Base-by-base conservation (phyloP, 2,329 filamentous ascomycete species). In the Aspergillus jensenii region DNA sequence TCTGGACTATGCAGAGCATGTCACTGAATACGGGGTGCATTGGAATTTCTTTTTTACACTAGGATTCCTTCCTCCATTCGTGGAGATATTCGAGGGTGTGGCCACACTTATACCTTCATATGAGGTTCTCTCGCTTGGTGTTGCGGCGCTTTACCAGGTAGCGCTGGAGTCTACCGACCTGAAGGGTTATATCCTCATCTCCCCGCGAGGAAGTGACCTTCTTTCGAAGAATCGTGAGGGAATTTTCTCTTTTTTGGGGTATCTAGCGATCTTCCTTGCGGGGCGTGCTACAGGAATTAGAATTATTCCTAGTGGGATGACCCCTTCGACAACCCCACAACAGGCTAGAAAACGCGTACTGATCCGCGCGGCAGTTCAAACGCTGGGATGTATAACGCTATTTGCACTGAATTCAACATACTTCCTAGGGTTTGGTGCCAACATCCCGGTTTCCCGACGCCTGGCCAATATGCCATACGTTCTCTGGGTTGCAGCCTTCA, bases 41-140 rank as follows among this genome's bases (percentile, higher is more conserved):
- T 99, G 95, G 95, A 99, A 99, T 75, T 99, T 99, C 76, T 99
- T 99, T 82, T 98, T 98, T 77, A 99, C 95, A 0, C 81, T 99
- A 9, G 93, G 87, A 6, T 84, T 97, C 48, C 78, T 99, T 23
- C 91, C 93, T 0, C 93, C 93, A 0, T 96, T 96, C 68, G 87
- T 96, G 52, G 92, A 93, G 27, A 73, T 95, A 0, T 90, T 93
- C 60, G 90, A 96, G 71, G 84, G 89, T 1, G 78, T 87, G 0
- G 84, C 93, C 58, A 80, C 82, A 15, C 69, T 89, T 55, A 76
- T 96, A 4, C 90, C 90, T 3, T 93, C 90, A 1, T 93, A 91
- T 68, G 88, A 91, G 15, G 79, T 84, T 1, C 82, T 97, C 27
- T 87, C 91, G 0, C 77, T 96, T 56, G 70, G 88, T 1, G 78